Conservation (phyloP, 345 rosid species). For the Rhizophora apiculata region DNA sequence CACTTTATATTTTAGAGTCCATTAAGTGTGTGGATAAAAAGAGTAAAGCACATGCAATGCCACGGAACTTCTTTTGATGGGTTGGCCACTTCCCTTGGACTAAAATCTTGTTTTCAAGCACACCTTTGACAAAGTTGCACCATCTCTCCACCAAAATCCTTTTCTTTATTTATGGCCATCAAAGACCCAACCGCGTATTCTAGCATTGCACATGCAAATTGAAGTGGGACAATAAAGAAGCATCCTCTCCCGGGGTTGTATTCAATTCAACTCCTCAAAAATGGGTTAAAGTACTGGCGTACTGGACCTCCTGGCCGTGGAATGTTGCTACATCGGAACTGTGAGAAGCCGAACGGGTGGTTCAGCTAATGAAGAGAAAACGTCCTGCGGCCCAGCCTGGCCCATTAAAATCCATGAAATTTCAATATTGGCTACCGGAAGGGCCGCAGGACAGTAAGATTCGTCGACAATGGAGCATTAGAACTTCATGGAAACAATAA, state of each 20-base stretch:
- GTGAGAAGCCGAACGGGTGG: too few species aligned
- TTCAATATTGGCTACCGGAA: too few species aligned
- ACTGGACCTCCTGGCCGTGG: too few species aligned
- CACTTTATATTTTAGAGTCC: constrained; percentile 5
- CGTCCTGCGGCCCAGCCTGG: too few species aligned
- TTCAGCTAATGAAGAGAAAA: too few species aligned
- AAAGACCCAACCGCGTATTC: background rate
- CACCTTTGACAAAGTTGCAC: constrained; percentile 13
- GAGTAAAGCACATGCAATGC: constrained; percentile 27
- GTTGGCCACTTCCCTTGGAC: constrained; percentile 2
- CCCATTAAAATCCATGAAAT: too few species aligned
- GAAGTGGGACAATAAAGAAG: background rate
- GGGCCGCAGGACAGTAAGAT: too few species aligned
- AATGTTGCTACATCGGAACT: too few species aligned
- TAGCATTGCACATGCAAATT: constrained; percentile 2
- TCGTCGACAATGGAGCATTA: too few species aligned
- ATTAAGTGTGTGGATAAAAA: constrained; percentile 7
- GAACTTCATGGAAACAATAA: too few species aligned
- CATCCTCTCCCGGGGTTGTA: background rate
- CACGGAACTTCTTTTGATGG: constrained; percentile 33
- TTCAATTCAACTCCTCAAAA: background rate
- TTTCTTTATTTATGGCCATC: background rate
- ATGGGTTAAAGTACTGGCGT: too few species aligned
- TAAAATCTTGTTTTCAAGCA: constrained; percentile 5
- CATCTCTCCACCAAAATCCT: background rate